phyloP scores from a whole-genome alignment of 1,284 basidiomycete species.

The Ganoderma boninense region DNA sequence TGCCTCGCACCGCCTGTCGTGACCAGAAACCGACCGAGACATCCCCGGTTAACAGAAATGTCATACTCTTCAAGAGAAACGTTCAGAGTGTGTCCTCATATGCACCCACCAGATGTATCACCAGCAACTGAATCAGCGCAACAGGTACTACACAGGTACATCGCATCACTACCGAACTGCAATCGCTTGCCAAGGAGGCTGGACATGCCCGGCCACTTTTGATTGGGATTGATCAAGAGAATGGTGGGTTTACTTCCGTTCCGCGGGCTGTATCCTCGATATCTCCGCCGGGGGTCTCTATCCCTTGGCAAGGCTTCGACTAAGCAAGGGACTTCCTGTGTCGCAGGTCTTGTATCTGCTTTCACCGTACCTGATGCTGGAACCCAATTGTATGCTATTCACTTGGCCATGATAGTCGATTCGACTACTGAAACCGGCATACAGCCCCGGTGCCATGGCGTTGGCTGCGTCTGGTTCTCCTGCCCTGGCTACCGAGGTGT shows the following conservation, averaged over 20 bases:
- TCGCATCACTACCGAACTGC: slow-evolving; percentile 56
- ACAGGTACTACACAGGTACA: slow-evolving; percentile 61
- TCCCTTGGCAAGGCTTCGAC: background rate
- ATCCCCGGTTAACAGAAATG: slow-evolving; percentile 45
- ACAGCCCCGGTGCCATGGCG: slow-evolving; percentile 78
- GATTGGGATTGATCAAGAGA: slow-evolving; percentile 78
- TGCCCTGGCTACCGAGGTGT: slow-evolving; percentile 55
- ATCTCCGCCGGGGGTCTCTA: background rate
- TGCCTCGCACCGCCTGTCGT: background rate
- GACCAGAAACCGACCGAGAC: background rate
- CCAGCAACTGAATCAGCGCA: slow-evolving; percentile 3
- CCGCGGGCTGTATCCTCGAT: background rate
- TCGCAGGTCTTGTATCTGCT: slow-evolving; percentile 73
- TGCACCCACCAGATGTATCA: background rate
- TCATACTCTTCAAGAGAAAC: slow-evolving; percentile 77
- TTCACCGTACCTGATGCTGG: slow-evolving; percentile 62
- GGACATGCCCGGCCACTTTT: slow-evolving; percentile 65
- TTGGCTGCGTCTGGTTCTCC: slow-evolving; percentile 62
- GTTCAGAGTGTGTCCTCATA: slow-evolving; percentile 52
- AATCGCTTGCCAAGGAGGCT: slow-evolving; percentile 60
- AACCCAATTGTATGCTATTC: slow-evolving; percentile 66
- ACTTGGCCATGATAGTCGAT: background rate
- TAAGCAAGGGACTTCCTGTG: slow-evolving; percentile 47
- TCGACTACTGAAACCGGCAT: background rate
- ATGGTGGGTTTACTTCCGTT: slow-evolving; percentile 49